These are phyloP conservation scores for Rhizophagus clarus DNA, from an alignment of 192 early-diverging fungal genomes.

Conservation along the genomic window DNA sequence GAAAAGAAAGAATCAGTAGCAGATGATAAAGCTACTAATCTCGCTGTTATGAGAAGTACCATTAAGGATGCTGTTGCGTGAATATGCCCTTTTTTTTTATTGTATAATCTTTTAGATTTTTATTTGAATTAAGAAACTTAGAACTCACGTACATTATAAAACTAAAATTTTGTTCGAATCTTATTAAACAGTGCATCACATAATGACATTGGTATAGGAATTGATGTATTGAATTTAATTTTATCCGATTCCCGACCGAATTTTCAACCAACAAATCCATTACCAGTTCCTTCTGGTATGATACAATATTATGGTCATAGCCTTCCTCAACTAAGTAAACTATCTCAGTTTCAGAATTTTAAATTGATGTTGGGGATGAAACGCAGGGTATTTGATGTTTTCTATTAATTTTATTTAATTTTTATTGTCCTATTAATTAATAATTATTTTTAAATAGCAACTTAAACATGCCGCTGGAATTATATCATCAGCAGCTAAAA, in stretches of 20 bases:
- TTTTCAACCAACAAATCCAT: conserved; percentile 4
- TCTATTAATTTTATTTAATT: background rate
- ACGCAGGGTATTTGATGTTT: conserved; percentile 6
- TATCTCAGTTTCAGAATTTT: conserved; percentile 8
- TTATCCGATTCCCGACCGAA: background rate
- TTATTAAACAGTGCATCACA: conserved; percentile 9
- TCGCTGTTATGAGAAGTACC: background rate
- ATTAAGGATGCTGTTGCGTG: background rate
- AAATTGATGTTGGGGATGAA: conserved; percentile 33
- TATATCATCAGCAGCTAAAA: conserved; percentile 1
- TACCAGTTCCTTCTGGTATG: conserved; percentile 16
- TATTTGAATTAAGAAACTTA: background rate
- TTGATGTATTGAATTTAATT: conserved; percentile 28
- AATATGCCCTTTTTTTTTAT: background rate
- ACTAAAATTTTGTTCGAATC: background rate
- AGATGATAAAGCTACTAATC: background rate
- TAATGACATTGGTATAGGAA: conserved; percentile 28
- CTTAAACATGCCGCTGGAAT: conserved; percentile 23
- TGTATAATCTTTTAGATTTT: background rate
- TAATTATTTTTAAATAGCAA: conserved; percentile 19
- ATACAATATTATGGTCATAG: conserved; percentile 12
- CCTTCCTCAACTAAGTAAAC: conserved; percentile 14
- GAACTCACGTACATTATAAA: background rate
- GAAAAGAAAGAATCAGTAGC: conserved; percentile 3
- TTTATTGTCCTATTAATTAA: background rate